phyloP scores from a whole-genome alignment of 169 alveolate genomes.

The Cryptosporidium meleagridis region DNA sequence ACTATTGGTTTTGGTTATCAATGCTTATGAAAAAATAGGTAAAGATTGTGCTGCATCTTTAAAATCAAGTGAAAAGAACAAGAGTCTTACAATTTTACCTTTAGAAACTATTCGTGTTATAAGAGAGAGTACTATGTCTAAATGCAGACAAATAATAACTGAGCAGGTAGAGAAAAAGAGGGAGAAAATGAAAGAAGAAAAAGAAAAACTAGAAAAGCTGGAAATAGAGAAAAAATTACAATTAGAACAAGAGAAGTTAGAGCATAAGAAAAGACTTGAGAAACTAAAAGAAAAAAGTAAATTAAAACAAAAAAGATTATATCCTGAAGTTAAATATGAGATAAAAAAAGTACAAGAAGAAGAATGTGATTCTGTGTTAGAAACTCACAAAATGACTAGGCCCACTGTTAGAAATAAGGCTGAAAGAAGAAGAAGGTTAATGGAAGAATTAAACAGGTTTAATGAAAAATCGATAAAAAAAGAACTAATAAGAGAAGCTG shows the following conservation, averaged over 20 bases:
- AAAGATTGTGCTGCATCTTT: background rate
- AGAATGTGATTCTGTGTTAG: background rate
- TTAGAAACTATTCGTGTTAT: background rate
- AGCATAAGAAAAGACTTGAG: background rate
- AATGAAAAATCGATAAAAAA: background rate
- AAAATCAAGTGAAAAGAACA: background rate
- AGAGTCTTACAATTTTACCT: background rate
- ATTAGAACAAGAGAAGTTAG: background rate
- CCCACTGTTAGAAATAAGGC: constrained; percentile 1
- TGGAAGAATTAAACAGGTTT: background rate
- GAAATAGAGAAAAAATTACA: background rate
- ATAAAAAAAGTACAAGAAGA: background rate
- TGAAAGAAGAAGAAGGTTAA: constrained; percentile 2
- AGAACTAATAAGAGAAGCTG: background rate
- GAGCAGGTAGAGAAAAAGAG: background rate
- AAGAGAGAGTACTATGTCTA: background rate
- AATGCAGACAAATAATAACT: background rate
- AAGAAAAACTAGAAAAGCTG: background rate
- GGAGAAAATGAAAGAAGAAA: background rate
- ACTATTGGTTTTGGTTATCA: background rate
- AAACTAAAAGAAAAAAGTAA: background rate
- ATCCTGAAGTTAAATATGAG: background rate
- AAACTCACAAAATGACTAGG: background rate
- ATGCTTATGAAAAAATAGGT: background rate
- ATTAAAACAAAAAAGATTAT: background rate